Evolutionary conservation across 2,329 filamentous ascomycete genomes (phyloP).

Genomic region (Cordyceps tenuipes): DNA sequence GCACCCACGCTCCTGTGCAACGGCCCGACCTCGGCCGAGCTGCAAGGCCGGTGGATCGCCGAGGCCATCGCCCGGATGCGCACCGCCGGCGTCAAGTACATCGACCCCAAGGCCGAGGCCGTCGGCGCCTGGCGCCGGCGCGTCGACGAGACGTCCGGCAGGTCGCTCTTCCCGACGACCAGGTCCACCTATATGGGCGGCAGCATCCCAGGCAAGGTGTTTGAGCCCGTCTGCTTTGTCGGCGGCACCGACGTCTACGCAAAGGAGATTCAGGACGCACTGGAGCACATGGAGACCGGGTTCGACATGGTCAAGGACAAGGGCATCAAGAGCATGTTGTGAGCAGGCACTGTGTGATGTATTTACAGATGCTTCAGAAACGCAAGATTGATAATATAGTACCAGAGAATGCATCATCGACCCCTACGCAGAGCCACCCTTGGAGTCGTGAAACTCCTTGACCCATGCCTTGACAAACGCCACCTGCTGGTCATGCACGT

Average conservation of each 20-base stretch:
- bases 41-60: conserved; percentile 9
- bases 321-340: no score
- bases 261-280: neutral
- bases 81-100: neutral
- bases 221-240: neutral
- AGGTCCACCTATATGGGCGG: conserved; percentile 8
- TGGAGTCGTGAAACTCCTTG: conserved; percentile 40
- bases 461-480: conserved; percentile 61
- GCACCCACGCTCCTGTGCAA: conserved; percentile 13
- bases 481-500: conserved; percentile 51
- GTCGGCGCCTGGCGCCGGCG: neutral
- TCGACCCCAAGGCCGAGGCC: neutral
- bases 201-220: conserved; percentile 3
- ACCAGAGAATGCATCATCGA: no score
- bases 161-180: neutral
- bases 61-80: neutral
- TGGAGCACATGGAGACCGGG: neutral
- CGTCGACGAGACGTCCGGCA: neutral
- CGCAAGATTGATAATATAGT: no score
- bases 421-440: no score
- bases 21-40: conserved; percentile 14
- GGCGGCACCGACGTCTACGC: neutral
- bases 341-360: no score
- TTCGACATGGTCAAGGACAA: neutral
- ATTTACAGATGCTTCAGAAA: no score